Conservation (phyloP, 2,329 filamentous ascomycete genomes). For the Dothideomycetes sp. region DNA sequence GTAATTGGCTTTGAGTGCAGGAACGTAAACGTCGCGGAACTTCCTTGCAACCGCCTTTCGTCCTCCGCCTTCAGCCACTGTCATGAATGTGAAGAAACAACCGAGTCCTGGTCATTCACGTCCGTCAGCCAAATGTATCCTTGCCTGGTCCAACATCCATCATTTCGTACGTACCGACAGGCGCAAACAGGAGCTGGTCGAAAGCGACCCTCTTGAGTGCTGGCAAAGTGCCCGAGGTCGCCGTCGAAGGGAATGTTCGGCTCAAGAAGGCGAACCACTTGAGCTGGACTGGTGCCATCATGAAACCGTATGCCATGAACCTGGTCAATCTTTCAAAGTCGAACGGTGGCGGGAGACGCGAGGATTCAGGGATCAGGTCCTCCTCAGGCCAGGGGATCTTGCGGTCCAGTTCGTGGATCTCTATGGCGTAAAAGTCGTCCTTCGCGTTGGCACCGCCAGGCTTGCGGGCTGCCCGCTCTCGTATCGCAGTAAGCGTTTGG, state of each 20-base stretch:
- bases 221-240: slow-evolving; percentile 60
- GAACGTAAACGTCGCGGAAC: slow-evolving; percentile 85
- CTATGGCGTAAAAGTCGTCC: slow-evolving; percentile 68
- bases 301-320: slow-evolving; percentile 96
- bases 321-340: slow-evolving; percentile 90
- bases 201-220: slow-evolving; percentile 84
- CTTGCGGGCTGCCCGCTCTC: slow-evolving; percentile 44
- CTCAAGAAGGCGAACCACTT: slow-evolving; percentile 89
- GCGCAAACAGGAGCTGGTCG: slow-evolving; percentile 89
- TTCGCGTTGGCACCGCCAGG: slow-evolving; percentile 43
- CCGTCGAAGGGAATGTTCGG: slow-evolving; percentile 71
- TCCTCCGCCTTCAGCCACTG: slow-evolving; percentile 83
- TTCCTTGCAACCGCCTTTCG: slow-evolving; percentile 69
- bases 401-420: slow-evolving; percentile 77
- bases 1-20: slow-evolving; percentile 91
- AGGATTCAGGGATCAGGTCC: slow-evolving; percentile 55
- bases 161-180: slow-evolving; percentile 49
- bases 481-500: slow-evolving; percentile 79
- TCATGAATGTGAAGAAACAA: slow-evolving; percentile 94
- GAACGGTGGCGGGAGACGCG: slow-evolving; percentile 64
- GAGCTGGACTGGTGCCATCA: slow-evolving; percentile 91
- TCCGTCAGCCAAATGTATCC: slow-evolving; percentile 3
- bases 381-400: slow-evolving; percentile 57
- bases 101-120: slow-evolving; percentile 49
- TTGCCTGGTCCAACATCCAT: background rate